A percentile compares a stretch with the other conserved stretches of the same genome.
Conservation (phyloP, 495 filamentous ascomycete genomes). For the Aspergillus ostianus region DNA sequence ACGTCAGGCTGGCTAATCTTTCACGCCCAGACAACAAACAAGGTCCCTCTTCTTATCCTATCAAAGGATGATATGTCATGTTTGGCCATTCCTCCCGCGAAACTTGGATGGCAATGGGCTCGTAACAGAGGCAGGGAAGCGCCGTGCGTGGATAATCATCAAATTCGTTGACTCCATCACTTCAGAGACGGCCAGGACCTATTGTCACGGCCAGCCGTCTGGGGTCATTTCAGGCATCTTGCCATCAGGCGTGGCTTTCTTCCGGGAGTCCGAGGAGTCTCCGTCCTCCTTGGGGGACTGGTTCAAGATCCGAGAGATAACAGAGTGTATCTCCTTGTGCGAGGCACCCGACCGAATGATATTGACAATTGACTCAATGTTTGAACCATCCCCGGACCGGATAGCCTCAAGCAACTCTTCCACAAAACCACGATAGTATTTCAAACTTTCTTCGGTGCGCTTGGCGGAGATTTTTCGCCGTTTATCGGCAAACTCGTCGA, state of each 20-base stretch:
- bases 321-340: constrained; percentile 20
- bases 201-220: constrained; percentile 5
- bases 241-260: not conserved
- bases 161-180: not conserved
- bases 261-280: too few relatives aligned
- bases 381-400: constrained; percentile 20
- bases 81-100: not conserved
- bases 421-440: constrained; percentile 28
- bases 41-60: not conserved
- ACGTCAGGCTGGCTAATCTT: not conserved
- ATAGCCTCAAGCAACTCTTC: constrained; percentile 31
- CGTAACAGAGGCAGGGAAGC: not conserved
- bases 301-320: constrained; percentile 2
- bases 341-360: constrained; percentile 27
- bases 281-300: not conserved
- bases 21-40: not conserved
- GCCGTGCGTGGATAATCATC: not conserved
- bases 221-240: constrained; percentile 1
- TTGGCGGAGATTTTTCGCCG: constrained; percentile 40
- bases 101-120: not conserved
- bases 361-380: constrained; percentile 26
- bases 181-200: not conserved
- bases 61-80: not conserved
- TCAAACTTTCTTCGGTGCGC: constrained; percentile 30
- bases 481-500: constrained; percentile 39